phyloP scores from a whole-genome alignment of 805 yeast genomes.

The Jamesozyma spencerorum region DNA sequence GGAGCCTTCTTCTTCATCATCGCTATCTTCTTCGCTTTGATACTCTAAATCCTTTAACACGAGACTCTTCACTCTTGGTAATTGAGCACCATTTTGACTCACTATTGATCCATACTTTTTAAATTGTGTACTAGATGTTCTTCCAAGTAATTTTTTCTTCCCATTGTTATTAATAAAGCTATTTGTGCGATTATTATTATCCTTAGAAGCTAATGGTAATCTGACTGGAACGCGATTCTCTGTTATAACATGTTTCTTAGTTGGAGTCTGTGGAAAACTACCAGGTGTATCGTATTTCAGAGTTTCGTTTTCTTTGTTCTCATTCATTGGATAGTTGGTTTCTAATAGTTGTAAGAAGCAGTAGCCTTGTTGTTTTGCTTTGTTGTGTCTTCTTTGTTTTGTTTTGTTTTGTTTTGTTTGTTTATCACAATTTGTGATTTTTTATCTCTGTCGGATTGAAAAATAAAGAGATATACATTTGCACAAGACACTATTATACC shows the following conservation, averaged over 20 bases:
- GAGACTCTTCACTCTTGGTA: slow-evolving; percentile 22
- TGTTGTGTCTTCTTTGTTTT: too few relatives aligned
- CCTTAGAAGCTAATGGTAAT: slow-evolving; percentile 27
- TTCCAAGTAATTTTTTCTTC: not conserved
- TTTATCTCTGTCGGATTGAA: too few relatives aligned
- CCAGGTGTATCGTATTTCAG: too few relatives aligned
- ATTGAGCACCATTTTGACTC: slow-evolving; percentile 1
- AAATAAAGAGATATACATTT: too few relatives aligned
- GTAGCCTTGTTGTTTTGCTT: too few relatives aligned
- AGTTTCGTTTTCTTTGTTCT: not conserved
- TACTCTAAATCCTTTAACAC: slow-evolving; percentile 23
- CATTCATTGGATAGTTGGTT: too few relatives aligned
- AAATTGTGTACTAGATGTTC: slow-evolving; percentile 5
- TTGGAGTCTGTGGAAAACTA: not conserved
- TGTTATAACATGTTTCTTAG: not conserved
- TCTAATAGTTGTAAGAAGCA: too few relatives aligned
- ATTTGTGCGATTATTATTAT: slow-evolving; percentile 16
- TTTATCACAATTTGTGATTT: too few relatives aligned
- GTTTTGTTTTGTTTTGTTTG: too few relatives aligned
- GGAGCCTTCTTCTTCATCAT: slow-evolving; percentile 12
- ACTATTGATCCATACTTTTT: slow-evolving; percentile 27
- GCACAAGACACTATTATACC: not conserved
- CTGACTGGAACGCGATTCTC: slow-evolving; percentile 9
- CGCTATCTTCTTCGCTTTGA: slow-evolving; percentile 7
- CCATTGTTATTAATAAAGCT: too few relatives aligned